These are phyloP conservation scores for Peribolospora baueri DNA, from an alignment of 768 basidiomycete genomes.

Conservation along the genomic window DNA sequence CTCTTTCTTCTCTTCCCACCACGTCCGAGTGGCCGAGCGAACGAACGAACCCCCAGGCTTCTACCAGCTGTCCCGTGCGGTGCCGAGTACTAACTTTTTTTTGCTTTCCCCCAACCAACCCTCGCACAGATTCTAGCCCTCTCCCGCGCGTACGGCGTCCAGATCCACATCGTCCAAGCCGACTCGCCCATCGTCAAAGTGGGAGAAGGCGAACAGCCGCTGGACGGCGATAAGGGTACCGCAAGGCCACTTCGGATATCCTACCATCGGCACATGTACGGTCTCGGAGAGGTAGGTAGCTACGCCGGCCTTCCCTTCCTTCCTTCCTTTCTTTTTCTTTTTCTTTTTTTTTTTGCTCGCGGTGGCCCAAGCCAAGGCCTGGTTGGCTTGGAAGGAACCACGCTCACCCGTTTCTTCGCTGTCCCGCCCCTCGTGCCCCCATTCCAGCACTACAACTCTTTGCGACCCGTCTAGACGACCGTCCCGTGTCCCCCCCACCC, in stretches of 20 bases:
- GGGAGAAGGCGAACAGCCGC: constrained; percentile 51
- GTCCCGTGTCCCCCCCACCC: too few relatives aligned
- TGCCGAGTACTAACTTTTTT: neutral
- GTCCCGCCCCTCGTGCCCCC: neutral
- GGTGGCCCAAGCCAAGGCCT: neutral
- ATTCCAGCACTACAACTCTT: constrained; percentile 61
- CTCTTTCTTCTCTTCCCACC: neutral
- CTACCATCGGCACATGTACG: constrained; percentile 84
- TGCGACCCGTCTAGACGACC: constrained; percentile 27
- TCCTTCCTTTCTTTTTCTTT: neutral
- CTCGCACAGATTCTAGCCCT: constrained; percentile 45
- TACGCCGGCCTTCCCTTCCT: neutral
- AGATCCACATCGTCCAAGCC: constrained; percentile 76
- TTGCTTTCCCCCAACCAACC: neutral
- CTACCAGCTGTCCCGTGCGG: too few relatives aligned
- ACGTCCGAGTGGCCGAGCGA: neutral
- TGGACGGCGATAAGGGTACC: constrained; percentile 10
- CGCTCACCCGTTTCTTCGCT: too few relatives aligned
- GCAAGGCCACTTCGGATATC: constrained; percentile 15
- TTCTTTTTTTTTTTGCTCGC: constrained; percentile 3
- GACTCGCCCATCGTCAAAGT: constrained; percentile 39
- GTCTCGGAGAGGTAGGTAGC: constrained; percentile 60
- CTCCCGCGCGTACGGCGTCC: constrained; percentile 49
- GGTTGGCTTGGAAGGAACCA: too few relatives aligned
- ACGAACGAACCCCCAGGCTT: too few relatives aligned